Evolutionary conservation across 495 filamentous ascomycete species (phyloP).

Genomic region (Glonium stellatum): DNA sequence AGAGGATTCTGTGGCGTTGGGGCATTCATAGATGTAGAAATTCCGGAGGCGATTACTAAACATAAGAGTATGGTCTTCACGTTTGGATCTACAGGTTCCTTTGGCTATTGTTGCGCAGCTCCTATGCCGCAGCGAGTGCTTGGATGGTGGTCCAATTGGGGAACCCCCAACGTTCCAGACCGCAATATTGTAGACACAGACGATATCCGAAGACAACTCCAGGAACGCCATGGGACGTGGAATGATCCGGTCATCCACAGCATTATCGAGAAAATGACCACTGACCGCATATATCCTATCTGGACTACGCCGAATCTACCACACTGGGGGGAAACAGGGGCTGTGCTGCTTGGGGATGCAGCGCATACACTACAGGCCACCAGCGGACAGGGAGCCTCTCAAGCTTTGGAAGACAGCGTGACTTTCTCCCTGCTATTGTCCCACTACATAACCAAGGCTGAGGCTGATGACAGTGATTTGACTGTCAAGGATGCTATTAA

Average conservation of each 20-base stretch:
- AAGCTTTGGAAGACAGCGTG: slow-evolving; percentile 32
- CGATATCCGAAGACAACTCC: slow-evolving; percentile 39
- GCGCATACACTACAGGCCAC: slow-evolving; percentile 35
- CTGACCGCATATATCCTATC: slow-evolving; percentile 48
- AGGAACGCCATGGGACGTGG: slow-evolving; percentile 43
- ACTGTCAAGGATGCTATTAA: slow-evolving; percentile 10
- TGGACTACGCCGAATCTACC: slow-evolving; percentile 47
- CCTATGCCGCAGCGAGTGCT: background rate
- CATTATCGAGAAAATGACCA: slow-evolving; percentile 36
- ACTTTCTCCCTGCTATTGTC: slow-evolving; percentile 23
- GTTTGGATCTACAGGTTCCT: slow-evolving; percentile 50
- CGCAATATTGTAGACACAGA: slow-evolving; percentile 36
- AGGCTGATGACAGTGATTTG: too few relatives aligned
- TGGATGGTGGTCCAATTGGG: slow-evolving; percentile 20
- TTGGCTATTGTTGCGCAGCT: slow-evolving; percentile 43
- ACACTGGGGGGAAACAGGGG: slow-evolving; percentile 36
- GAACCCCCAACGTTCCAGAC: slow-evolving; percentile 9
- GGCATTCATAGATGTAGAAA: slow-evolving; percentile 42
- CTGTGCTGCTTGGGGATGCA: slow-evolving; percentile 33
- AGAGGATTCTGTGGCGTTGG: slow-evolving; percentile 49
- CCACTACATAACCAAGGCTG: slow-evolving; percentile 5
- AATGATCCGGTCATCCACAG: slow-evolving; percentile 46
- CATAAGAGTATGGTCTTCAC: slow-evolving; percentile 47
- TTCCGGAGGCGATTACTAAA: slow-evolving; percentile 23
- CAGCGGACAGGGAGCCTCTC: slow-evolving; percentile 32